These are phyloP conservation scores for Lumnitzera racemosa DNA, from an alignment of 345 rosid genomes.

Conservation along the genomic window DNA sequence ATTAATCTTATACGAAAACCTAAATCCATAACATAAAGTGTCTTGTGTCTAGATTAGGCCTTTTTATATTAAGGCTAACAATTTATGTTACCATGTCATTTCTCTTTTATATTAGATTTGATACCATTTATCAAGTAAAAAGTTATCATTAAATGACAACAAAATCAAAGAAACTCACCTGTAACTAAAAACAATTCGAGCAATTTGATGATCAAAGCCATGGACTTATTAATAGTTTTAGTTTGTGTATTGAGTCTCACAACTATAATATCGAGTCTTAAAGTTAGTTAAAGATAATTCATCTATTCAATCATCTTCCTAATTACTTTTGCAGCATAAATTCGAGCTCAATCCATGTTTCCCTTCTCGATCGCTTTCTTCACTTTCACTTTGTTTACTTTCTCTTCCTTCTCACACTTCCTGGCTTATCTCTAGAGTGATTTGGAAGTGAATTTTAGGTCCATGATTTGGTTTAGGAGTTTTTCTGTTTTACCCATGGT, in stretches of 20 bases:
- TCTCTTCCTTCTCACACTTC: constrained; percentile 99
- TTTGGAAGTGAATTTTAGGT: constrained; percentile 83
- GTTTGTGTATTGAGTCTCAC: constrained; percentile 95
- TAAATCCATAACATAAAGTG: no score
- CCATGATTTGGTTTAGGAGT: constrained; percentile 93
- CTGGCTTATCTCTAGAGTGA: constrained; percentile 81
- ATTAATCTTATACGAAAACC: no score
- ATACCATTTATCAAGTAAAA: no score
- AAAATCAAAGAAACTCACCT: constrained; percentile 41
- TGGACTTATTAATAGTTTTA: constrained; percentile 90
- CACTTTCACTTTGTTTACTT: constrained; percentile 82
- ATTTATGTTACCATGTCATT: no score
- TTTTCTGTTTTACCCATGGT: constrained; percentile 89
- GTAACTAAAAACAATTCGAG: constrained; percentile 83
- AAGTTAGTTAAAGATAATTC: constrained; percentile 89
- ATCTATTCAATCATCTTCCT: constrained; percentile 95
- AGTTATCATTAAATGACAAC: no score
- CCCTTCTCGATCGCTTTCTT: constrained; percentile 99
- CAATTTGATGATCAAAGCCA: constrained; percentile 83
- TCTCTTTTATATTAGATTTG: no score
- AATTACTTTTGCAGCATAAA: constrained; percentile 96
- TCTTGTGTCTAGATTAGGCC: no score
- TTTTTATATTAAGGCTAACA: no score
- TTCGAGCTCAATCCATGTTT: constrained; percentile 93
- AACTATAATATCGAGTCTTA: constrained; percentile 94